Evolutionary conservation across 306 rosid species (phyloP), one percentile per base, ranked within the genome.

Genomic region (Corylus avellana): DNA sequence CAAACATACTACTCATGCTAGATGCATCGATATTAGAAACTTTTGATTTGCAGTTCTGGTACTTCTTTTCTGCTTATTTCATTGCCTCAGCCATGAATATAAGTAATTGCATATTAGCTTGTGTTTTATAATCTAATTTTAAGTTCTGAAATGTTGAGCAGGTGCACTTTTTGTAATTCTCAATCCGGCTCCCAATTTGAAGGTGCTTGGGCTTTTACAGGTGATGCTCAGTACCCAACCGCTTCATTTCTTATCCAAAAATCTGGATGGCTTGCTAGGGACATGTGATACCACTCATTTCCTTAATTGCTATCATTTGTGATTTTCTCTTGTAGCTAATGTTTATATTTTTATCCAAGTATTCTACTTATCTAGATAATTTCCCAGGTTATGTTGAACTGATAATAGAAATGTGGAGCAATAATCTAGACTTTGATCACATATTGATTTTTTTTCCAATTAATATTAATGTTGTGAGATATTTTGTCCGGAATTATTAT

Each of bases 121-220:
- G 46, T 48, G 79, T 49, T 78, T n/a, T 74, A 46, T 80, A 76
- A 84, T 76, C 83, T 81, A 62, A 79, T 79, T 74, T 14, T 82
- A 51, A 46, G 11, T 59, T 77, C 66, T 79, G 77, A 29, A 57
- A 75, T 71, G 71, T 88, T 80, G 49, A 86, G 83, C 91, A 96
- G 99, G 98, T 83, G 98, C 90, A 27, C 90, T 96, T 35, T 84
- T 91, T 51, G 97, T 96, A n/a, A 85, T 96, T 75, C 48, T 96
- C 51, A 89, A 85, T 78, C 77, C 77, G 80, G 82, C 99, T 75
- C 99, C 98, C 55, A 93, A 88, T 85, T 85, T 96, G 94, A 96
- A 89, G 89, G 84, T 87, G 93, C 99, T 96, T 71, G 98, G 98
- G 48, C 88, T 93, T 71, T 79, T 91, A 79, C 99, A 96, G 97